Base-by-base conservation (phyloP, 139 green algal species). In the Penium margaritaceum region DNA sequence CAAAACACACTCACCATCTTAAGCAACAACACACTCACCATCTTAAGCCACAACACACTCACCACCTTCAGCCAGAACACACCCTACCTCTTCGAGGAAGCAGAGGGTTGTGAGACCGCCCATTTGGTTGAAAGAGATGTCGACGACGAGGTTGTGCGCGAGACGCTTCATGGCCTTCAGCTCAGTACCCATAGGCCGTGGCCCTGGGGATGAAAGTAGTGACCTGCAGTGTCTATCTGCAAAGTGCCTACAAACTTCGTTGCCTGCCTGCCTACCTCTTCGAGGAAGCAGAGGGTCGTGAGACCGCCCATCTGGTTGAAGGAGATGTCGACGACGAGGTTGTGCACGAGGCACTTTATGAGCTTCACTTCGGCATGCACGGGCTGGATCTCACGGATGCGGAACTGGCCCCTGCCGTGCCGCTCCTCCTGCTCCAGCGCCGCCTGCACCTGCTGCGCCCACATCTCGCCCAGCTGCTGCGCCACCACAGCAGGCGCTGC, bases 311-410 rank as follows among this genome's bases (percentile, higher is more conserved):
- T 61, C 37, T 94, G 88, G 69, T 95, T 92, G 78, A 93, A 95
- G 3, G 89, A 95, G 9, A 98, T 88, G 79, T 98, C 93, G n/a
- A 98, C 93, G 15, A 97, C 88, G 37, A 96, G 90, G 78, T 93
- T 91, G 72, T 93, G 88, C 27, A 97, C 89, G 60, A 96, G 69
- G 77, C 88, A 96, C 81, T 98, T 98, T 27, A 97, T 79, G 57
- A 98, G 84, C 70, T 92, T 92, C 47, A 77, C 70, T 87, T 97
- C 91, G 57, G 91, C 91, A 74, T 96, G 84, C 67, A 97, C 95
- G 63, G 91, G 79, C 34, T 88, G 83, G 5, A 96, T 82, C 37
- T 95, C 87, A 1, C 64, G 81, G 32, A 97, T 83, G 36, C 74
- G 78, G 65, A 89, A 94, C 15, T 77, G 65, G 0, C 86, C 84